phyloP scores from a whole-genome alignment of 1,139 yeast genomes.

The Taphrina deformans region DNA sequence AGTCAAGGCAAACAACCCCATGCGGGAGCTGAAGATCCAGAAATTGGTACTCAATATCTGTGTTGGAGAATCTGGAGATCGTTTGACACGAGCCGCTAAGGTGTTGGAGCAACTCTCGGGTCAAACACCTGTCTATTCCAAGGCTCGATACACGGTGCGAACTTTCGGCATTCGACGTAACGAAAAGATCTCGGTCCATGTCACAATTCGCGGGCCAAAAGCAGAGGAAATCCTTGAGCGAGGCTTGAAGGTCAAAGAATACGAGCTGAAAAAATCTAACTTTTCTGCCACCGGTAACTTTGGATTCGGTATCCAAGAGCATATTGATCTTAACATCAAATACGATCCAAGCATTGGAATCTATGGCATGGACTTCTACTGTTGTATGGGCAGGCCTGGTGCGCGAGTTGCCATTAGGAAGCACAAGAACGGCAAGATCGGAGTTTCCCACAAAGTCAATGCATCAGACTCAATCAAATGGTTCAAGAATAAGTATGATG shows the following conservation, averaged over 20 bases:
- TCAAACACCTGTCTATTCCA: conserved; percentile 99
- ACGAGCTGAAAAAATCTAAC: conserved; percentile 90
- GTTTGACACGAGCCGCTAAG: conserved; percentile 99
- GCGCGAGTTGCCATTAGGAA: conserved; percentile 98
- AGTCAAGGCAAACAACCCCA: conserved; percentile 60
- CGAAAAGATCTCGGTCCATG: conserved; percentile 99
- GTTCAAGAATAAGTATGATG: conserved; percentile 99
- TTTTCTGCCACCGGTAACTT: conserved; percentile 99
- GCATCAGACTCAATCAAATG: conserved; percentile 95
- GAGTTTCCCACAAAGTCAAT: conserved; percentile 88
- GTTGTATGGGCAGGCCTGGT: conserved; percentile 99
- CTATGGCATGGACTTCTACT: conserved; percentile 99
- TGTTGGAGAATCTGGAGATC: conserved; percentile 99
- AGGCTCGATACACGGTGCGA: conserved; percentile 99
- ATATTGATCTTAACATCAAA: conserved; percentile 99
- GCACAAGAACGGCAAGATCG: conserved; percentile 87
- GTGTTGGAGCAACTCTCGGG: conserved; percentile 99
- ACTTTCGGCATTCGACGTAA: conserved; percentile 99
- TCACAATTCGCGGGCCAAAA: conserved; percentile 98
- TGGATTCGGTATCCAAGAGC: conserved; percentile 99
- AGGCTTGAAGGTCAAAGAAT: conserved; percentile 99
- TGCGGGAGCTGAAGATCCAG: conserved; percentile 99
- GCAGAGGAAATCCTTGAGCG: conserved; percentile 99
- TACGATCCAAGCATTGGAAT: conserved; percentile 99
- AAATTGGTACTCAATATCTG: conserved; percentile 99